A percentile compares a stretch with the other conserved stretches of the same genome.
phyloP scores from a whole-genome alignment of 2,329 filamentous ascomycete genomes.

The Botrytis cinerea region DNA sequence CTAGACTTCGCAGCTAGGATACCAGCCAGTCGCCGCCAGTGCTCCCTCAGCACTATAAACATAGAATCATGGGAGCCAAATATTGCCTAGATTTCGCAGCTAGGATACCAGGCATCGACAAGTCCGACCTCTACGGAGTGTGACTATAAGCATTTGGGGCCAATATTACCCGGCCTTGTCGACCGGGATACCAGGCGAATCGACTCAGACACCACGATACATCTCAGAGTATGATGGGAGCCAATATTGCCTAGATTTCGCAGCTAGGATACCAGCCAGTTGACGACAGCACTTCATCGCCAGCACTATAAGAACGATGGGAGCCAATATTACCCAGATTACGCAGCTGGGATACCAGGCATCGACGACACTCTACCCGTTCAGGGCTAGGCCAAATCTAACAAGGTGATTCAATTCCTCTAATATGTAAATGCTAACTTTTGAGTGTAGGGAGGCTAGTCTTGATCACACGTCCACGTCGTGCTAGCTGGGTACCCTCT shows the following conservation, averaged over 20 bases:
- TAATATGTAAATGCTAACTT: neutral
- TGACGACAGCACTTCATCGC: too few relatives aligned
- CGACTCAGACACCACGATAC: too few relatives aligned
- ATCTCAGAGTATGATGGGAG: too few relatives aligned
- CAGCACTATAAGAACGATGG: too few relatives aligned
- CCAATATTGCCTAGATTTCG: neutral
- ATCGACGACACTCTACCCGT: neutral
- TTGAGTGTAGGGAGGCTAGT: neutral
- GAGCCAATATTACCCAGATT: neutral
- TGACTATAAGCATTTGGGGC: neutral
- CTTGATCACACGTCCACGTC: constrained; percentile 13
- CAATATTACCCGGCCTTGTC: neutral
- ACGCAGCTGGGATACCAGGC: neutral
- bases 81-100: too few relatives aligned
- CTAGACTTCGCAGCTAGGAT: too few relatives aligned
- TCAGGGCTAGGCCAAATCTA: neutral
- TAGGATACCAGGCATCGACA: too few relatives aligned
- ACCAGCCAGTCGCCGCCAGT: too few relatives aligned
- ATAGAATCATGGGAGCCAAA: neutral
- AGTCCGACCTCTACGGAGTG: neutral
- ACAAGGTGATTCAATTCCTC: neutral
- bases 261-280: neutral
- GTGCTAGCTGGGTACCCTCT: constrained; percentile 10
- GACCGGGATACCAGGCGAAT: too few relatives aligned
- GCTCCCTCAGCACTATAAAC: too few relatives aligned